Percentiles rank a stretch among this genome's conserved stretches.
Conservation (phyloP, 2,329 filamentous ascomycete genomes). For the Beauveria sp. region DNA sequence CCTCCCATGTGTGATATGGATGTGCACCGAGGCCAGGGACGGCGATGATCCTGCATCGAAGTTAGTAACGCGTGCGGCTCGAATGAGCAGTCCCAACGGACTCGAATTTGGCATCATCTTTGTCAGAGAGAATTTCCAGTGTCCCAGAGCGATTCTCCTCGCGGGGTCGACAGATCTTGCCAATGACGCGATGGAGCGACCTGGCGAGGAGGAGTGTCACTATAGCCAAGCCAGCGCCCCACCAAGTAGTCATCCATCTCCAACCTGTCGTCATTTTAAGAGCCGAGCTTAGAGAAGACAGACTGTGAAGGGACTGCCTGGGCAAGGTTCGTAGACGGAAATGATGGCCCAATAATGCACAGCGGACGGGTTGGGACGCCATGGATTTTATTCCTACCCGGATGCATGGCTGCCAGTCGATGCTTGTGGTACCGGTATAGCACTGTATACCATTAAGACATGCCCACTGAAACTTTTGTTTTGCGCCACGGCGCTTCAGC, state of each 20-base stretch:
- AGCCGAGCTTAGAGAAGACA: no score
- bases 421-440: no score
- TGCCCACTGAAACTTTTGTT: no score
- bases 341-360: no score
- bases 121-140: not conserved
- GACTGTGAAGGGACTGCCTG: no score
- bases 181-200: not conserved
- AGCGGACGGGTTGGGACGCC: no score
- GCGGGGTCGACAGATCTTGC: not conserved
- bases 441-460: no score
- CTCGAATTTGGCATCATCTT: constrained; percentile 12
- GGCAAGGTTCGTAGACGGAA: no score
- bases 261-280: not conserved
- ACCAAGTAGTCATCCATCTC: not conserved
- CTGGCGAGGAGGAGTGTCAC: not conserved
- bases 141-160: not conserved
- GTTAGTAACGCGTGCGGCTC: not conserved
- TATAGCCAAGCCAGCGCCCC: not conserved
- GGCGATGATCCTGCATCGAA: constrained; percentile 14
- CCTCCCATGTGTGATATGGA: constrained; percentile 15
- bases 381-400: no score
- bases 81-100: not conserved
- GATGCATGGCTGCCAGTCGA: no score
- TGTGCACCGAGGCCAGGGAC: constrained; percentile 16
- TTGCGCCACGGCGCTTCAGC: no score